Evolutionary conservation across 2,329 filamentous ascomycete species (phyloP).

Genomic region (Rutstroemia sp.): DNA sequence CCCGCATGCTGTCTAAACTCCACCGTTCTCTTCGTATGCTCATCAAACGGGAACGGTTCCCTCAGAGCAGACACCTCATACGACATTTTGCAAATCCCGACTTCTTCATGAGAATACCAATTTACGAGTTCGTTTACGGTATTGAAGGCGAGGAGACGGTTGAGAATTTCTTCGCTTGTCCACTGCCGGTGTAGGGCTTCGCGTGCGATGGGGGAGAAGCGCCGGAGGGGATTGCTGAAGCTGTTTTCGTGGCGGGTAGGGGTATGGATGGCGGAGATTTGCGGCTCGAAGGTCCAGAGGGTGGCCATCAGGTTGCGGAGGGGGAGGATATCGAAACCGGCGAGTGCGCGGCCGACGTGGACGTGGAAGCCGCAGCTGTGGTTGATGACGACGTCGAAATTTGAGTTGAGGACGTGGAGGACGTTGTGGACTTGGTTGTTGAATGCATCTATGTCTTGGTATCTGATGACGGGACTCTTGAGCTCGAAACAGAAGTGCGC

Average conservation of each 20-base stretch:
- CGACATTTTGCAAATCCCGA: accelerated
- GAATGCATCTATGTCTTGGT: not conserved
- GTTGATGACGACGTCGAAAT: slow-evolving; percentile 10
- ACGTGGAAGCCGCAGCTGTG: slow-evolving; percentile 24
- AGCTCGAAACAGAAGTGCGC: not conserved
- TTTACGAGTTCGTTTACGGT: not conserved
- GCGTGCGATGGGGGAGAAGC: not conserved
- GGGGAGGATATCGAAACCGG: slow-evolving; percentile 16
- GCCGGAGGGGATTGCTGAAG: not conserved
- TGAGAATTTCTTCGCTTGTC: not conserved
- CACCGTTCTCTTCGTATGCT: slow-evolving; percentile 7
- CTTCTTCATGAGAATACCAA: not conserved
- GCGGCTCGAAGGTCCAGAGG: slow-evolving; percentile 23
- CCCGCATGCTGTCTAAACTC: slow-evolving; percentile 21
- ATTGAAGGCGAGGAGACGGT: not conserved
- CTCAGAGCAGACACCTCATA: not conserved
- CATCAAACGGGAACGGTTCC: not conserved
- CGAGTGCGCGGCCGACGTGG: slow-evolving; percentile 26
- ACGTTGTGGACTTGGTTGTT: not conserved
- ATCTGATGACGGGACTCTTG: not conserved
- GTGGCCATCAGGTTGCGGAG: slow-evolving; percentile 26
- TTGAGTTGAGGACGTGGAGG: not conserved
- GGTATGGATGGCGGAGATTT: slow-evolving; percentile 20
- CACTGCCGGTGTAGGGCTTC: not conserved
- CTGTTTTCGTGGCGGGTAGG: not conserved